Conservation (phyloP, 2,329 filamentous ascomycete genomes). For the Aspergillus pseudonomiae region DNA sequence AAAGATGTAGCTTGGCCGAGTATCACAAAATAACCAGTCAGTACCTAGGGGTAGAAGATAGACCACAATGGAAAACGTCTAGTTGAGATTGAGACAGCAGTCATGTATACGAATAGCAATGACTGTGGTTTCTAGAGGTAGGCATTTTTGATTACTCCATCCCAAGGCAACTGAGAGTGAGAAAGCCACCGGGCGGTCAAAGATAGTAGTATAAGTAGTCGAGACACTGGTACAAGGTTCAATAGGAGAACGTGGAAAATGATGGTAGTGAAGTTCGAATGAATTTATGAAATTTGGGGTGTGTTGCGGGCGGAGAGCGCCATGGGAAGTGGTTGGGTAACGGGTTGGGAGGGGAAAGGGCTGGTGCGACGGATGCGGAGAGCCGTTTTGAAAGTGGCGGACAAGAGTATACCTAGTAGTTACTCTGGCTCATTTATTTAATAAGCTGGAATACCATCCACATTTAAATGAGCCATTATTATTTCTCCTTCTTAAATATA, state of each 20-base stretch:
- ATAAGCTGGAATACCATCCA: neutral
- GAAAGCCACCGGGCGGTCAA: neutral
- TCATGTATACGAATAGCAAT: neutral
- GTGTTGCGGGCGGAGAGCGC: slow-evolving; percentile 1
- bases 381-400: neutral
- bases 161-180: neutral
- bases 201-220: neutral
- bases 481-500: neutral
- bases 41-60: neutral
- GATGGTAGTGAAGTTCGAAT: neutral
- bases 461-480: neutral
- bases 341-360: neutral
- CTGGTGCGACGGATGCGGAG: slow-evolving; percentile 9
- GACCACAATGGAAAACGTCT: neutral
- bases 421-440: neutral
- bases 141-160: slow-evolving; percentile 1
- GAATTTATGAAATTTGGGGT: neutral
- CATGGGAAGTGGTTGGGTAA: neutral
- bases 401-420: neutral
- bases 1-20: neutral
- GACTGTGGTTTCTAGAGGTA: neutral
- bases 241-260: neutral
- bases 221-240: neutral
- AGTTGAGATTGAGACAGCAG: neutral
- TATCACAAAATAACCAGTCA: neutral